Evolutionary conservation across 192 early-diverging fungal species (phyloP), one percentile per base, ranked within the genome.

Genomic region (Linderina pennispora): DNA sequence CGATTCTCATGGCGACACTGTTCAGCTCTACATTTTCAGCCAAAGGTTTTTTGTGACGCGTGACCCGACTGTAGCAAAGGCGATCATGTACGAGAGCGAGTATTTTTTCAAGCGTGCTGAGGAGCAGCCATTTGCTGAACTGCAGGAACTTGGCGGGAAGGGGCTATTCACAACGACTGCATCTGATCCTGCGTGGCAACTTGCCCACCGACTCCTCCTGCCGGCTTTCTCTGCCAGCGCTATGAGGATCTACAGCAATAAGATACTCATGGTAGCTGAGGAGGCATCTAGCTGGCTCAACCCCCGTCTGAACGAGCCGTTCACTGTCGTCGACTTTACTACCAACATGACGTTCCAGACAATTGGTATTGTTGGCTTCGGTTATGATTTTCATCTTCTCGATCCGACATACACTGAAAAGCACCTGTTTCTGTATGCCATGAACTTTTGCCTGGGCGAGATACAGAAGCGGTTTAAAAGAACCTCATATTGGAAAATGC

Each of bases 191-290:
- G 62, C 79, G 18, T 82, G 80, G 80, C 50, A 55, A 22, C 54
- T 79, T 5, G 80, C 68, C 8, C 80, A 82, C 48, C 75, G 76
- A 47, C 40, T 82, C 19, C 42, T 82, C 2, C 78, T 82, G 57
- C 80, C 80, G 3, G 75, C 77, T 6, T 82, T 82, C 40, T 39
- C 47, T 8, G 54, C 72, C 15, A 57, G 50, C 17, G 59, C 72
- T 10, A 63, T 75, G 36, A 62, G 62, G 26, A 37, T 39, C 0
- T 74, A 74, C 43, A 44, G 48, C 8, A 1, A n/a, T 0, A 50
- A 82, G 25, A 82, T 82, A 71, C 43, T 45, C 35, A 10, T 40
- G 10, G 46, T 78, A 43, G 48, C 71, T 15, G 37, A 50, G 37
- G 26, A 72, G 20, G 28, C 56, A 54, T 6, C 43, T 32, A 6